Evolutionary conservation across 768 basidiomycete genomes (phyloP), one percentile per base, ranked within the genome.

Genomic region (Leccinum boreale): DNA sequence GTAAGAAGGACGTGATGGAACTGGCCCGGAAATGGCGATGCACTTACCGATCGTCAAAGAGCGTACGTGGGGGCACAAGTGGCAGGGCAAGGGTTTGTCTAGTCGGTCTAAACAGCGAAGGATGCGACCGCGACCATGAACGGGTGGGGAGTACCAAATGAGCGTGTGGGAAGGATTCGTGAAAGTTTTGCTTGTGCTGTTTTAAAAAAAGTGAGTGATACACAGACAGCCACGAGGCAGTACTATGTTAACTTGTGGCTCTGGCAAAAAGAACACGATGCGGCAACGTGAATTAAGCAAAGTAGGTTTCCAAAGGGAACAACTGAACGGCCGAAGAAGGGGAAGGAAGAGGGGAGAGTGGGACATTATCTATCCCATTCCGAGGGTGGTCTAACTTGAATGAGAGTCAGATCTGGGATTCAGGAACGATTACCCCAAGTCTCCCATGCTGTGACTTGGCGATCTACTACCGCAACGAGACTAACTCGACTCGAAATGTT

Each of bases 31-130:
- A 58, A 53, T 33, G 31, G 60, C 15, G 50, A 46, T 4, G 5
- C 12, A 62, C 70, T 59, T 63, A 70, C 65, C 57, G 60, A 63
- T 69, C 66, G 66, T 72, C 57, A 66, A 58, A 42, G 52, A 56
- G 50, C 31, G 57, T 60, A 26, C 45, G 53, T 54, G 26, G 56
- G 54, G 36, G 35, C 35, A 35, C 19, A 46, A 24, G 42, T 28
- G 33, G n/a, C 55, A 28, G 39, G 35, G 52, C 39, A 17, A 48
- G 24, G 28, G 50, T 35, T 42, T 45, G 24, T 11, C 12, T 19
- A 57, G 47, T 58, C 57, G 11, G 53, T 53, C 57, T 58, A 51
- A 45, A 44, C n/a, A 44, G 36, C 42, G 28, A 51, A 24, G 39
- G 56, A 60, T 47, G 42, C 39, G 58, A 55, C 35, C 53, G 57